Conservation (phyloP, 305 asterid species). For the Fraxinus nigra region DNA sequence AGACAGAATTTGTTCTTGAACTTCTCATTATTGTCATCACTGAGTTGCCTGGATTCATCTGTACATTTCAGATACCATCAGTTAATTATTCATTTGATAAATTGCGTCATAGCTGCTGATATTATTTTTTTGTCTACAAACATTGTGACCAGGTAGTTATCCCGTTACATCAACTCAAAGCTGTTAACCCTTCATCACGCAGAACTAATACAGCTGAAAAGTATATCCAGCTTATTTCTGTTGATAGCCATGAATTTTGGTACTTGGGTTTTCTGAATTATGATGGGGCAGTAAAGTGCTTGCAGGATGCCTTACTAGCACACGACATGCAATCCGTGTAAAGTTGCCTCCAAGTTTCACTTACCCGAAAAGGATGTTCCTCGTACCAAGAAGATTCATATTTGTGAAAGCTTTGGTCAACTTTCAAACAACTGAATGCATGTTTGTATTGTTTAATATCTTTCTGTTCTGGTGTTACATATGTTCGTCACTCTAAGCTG, state of each 20-base stretch:
- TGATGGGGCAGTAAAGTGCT: constrained; percentile 62
- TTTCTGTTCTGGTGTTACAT: neutral
- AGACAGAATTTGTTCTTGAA: neutral
- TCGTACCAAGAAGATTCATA: neutral
- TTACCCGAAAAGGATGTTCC: neutral
- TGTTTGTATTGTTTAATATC: neutral
- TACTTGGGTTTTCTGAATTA: constrained; percentile 89
- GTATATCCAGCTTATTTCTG: constrained; percentile 82
- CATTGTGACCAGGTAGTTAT: constrained; percentile 67
- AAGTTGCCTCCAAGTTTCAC: constrained; percentile 15
- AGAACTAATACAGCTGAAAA: constrained; percentile 74
- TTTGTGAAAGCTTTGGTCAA: neutral
- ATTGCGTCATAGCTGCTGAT: neutral
- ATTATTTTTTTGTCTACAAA: neutral
- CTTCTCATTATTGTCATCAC: neutral
- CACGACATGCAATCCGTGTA: constrained; percentile 52
- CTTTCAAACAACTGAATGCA: neutral
- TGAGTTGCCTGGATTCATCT: neutral
- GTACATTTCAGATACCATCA: neutral
- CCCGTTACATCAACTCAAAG: constrained; percentile 92
- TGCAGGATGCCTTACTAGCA: constrained; percentile 53
- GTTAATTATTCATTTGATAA: neutral
- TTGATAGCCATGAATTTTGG: constrained; percentile 97
- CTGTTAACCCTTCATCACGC: constrained; percentile 82
- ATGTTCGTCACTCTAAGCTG: neutral